phyloP scores from a whole-genome alignment of 2,329 filamentous ascomycete genomes.

The Thielaviopsis musarum region DNA sequence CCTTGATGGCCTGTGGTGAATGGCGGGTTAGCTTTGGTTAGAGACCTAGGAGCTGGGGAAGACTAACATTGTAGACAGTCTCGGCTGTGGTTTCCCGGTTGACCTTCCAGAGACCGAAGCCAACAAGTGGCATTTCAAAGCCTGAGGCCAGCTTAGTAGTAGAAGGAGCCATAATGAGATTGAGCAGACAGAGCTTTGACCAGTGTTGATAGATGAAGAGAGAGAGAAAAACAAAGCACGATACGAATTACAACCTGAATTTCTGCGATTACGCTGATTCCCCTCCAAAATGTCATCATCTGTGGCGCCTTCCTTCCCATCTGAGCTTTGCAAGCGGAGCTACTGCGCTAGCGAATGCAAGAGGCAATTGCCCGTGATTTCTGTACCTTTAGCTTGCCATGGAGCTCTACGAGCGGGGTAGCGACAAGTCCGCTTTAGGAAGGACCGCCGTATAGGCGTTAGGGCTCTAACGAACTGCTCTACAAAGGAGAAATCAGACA shows the following conservation, averaged over 20 bases:
- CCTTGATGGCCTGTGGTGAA: conserved; percentile 34
- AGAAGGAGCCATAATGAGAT: conserved; percentile 15
- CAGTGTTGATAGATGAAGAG: conserved; percentile 21
- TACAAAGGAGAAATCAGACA: too few species aligned
- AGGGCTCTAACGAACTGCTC: too few species aligned
- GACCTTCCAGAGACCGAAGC: conserved; percentile 75
- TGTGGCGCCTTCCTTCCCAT: conserved; percentile 21
- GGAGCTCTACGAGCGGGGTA: too few species aligned
- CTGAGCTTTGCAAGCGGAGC: too few species aligned
- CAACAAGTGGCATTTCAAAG: conserved; percentile 56
- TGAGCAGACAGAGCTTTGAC: conserved; percentile 26
- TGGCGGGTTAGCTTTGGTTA: background rate
- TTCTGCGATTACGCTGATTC: conserved; percentile 29
- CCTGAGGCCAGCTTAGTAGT: conserved; percentile 46
- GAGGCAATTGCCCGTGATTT: too few species aligned
- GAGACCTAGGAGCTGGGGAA: background rate
- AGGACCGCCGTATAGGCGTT: too few species aligned
- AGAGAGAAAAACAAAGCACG: background rate
- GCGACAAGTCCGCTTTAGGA: too few species aligned
- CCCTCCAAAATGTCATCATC: conserved; percentile 38
- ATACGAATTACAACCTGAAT: conserved; percentile 10
- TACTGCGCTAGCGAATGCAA: too few species aligned
- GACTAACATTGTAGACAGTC: conserved; percentile 47
- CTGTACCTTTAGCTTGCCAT: too few species aligned
- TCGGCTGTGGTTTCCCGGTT: conserved; percentile 56